A percentile compares a stretch with the other conserved stretches of the same genome.
These are phyloP conservation scores for Entomophthora muscae DNA, from an alignment of 371 early-diverging fungal genomes.

Conservation along the genomic window DNA sequence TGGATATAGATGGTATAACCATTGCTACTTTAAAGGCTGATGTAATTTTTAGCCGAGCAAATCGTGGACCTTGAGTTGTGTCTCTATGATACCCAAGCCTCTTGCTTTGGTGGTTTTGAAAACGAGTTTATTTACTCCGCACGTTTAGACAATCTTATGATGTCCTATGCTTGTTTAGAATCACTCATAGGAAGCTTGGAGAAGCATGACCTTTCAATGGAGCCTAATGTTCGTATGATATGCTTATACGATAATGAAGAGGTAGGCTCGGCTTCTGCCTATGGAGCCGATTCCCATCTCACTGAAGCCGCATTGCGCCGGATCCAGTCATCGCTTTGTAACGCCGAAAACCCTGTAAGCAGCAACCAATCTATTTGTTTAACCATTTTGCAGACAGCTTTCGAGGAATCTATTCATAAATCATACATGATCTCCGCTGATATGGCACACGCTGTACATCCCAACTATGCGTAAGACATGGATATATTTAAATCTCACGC, in stretches of 20 bases:
- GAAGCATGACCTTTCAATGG: slow-evolving; percentile 26
- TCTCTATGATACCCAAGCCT: slow-evolving; percentile 71
- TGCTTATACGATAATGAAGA: slow-evolving; percentile 96
- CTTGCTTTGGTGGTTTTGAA: slow-evolving; percentile 70
- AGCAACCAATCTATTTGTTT: background rate
- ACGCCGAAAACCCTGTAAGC: background rate
- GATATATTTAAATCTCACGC: too few species aligned
- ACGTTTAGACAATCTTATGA: slow-evolving; percentile 88
- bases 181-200: slow-evolving; percentile 12
- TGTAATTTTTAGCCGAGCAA: slow-evolving; percentile 27
- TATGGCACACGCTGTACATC: slow-evolving; percentile 87
- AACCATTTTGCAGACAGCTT: slow-evolving; percentile 27
- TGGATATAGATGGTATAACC: slow-evolving; percentile 36
- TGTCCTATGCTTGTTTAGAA: slow-evolving; percentile 60
- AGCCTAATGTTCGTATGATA: slow-evolving; percentile 66
- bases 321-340: slow-evolving; percentile 17
- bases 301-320: slow-evolving; percentile 55
- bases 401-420: slow-evolving; percentile 68
- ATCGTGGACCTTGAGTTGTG: slow-evolving; percentile 91
- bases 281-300: slow-evolving; percentile 87
- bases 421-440: slow-evolving; percentile 81
- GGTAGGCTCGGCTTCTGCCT: slow-evolving; percentile 85
- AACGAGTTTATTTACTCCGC: slow-evolving; percentile 88
- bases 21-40: background rate
- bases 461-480: slow-evolving; percentile 45